Base-by-base conservation (phyloP, 164 flowering plant species). In the Chimonanthus salicifolius region DNA sequence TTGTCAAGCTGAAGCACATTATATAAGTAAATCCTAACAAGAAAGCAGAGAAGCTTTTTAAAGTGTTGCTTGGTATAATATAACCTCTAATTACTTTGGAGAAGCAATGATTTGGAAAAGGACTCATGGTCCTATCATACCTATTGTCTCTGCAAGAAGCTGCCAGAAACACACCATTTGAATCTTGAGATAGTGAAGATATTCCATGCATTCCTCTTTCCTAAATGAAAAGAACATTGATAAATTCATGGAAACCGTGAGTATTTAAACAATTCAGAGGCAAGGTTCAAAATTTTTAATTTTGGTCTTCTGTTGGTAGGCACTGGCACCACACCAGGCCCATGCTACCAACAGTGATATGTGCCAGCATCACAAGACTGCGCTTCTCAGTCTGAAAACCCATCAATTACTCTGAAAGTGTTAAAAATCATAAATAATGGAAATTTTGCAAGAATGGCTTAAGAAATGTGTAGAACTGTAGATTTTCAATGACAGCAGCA, bases 101-200 rank as follows among this genome's bases (percentile, higher is more conserved):
- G 16, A 48, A 48, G 7, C 47, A 10, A 10, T 54, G 20, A 7
- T 70, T 70, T 45, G 62, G 64, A 58, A 33, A 54, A 69, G 7
- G 13, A 54, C 16, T 45, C 33, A 20, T 10, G 18, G 49, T 33
- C 64, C 48, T 49, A 4, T 68, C 11, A 66, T 84, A 93, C 98
- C 94, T 93, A 71, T 87, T 86, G 78, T 96, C 94, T 92, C 87
- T 94, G 88, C 98, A 93, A 54, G 97, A 92, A 67, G 98, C 98
- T 62, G 97, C 83, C 72, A 96, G 81, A 82, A 84, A 89, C n/a
- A 88, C 83, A 47, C 98, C 98, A 78, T 78, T 88, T 63, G 78
- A 75, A 87, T 92, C 99, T 81, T 93, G 99, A 64, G 97, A 89
- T 78, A 94, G 78, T 79, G 92, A 85, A 76, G 94, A 84, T 83